A percentile compares a stretch with the other conserved stretches of the same genome.
These are phyloP conservation scores for Gypsophila paniculata DNA, from an alignment of 179 eudicot genomes.

Conservation along the genomic window DNA sequence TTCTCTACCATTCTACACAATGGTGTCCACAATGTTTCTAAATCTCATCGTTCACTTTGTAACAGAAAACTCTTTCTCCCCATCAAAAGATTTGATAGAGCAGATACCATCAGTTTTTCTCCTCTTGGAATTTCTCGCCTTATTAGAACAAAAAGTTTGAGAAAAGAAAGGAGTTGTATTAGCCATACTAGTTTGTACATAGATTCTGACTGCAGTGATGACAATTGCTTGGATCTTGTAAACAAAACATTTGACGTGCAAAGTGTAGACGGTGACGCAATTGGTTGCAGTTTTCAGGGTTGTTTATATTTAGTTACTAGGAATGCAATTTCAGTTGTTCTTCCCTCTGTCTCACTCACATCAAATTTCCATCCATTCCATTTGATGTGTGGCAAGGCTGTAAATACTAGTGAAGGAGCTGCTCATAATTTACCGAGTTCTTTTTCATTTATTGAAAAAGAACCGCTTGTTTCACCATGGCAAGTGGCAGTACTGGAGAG, in stretches of 20 bases:
- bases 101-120: conserved; percentile 66
- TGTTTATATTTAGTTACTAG: conserved; percentile 65
- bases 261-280: conserved; percentile 48
- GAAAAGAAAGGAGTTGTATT: conserved; percentile 38
- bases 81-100: conserved; percentile 33
- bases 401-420: conserved; percentile 22
- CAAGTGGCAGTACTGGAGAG: conserved; percentile 78
- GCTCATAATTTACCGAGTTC: conserved; percentile 34
- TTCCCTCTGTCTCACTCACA: conserved; percentile 71
- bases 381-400: conserved; percentile 41
- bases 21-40: conserved; percentile 25
- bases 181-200: conserved; percentile 50
- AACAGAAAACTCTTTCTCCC: conserved; percentile 64
- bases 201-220: conserved; percentile 44
- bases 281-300: conserved; percentile 78
- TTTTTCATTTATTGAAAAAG: conserved; percentile 25
- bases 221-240: conserved; percentile 31
- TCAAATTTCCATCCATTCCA: conserved; percentile 51
- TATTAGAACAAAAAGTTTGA: conserved; percentile 27
- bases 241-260: conserved; percentile 31
- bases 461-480: conserved; percentile 62
- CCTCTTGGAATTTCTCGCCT: conserved; percentile 74
- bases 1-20: conserved; percentile 37
- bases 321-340: conserved; percentile 69
- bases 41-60: conserved; percentile 27